phyloP scores from a whole-genome alignment of 495 filamentous ascomycete species.

The Aspergillus avenaceus region DNA sequence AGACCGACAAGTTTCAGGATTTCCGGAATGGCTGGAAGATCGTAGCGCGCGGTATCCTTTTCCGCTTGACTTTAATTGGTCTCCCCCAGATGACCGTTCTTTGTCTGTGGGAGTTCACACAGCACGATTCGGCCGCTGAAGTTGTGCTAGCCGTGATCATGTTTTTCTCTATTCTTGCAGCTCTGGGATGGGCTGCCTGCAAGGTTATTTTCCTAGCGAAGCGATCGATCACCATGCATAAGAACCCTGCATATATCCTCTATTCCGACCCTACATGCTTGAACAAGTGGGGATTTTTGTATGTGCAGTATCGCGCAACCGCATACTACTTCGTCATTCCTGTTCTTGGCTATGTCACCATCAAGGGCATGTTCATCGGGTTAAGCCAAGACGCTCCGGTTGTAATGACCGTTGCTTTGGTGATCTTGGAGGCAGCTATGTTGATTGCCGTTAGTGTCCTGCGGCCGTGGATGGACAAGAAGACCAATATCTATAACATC shows the following conservation, averaged over 20 bases:
- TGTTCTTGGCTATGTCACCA: constrained; percentile 67
- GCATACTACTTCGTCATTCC: constrained; percentile 97
- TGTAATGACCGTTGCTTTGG: constrained; percentile 77
- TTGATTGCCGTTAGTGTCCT: constrained; percentile 76
- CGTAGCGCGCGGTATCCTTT: constrained; percentile 87
- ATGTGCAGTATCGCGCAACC: constrained; percentile 94
- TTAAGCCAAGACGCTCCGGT: constrained; percentile 70
- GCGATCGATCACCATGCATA: constrained; percentile 85
- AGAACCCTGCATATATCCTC: constrained; percentile 94
- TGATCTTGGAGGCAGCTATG: constrained; percentile 79
- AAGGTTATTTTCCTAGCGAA: constrained; percentile 89
- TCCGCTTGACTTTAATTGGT: constrained; percentile 84
- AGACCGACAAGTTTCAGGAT: constrained; percentile 83
- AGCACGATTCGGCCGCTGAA: constrained; percentile 79
- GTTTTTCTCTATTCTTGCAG: constrained; percentile 72
- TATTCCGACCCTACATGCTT: constrained; percentile 89
- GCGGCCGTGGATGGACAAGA: constrained; percentile 98
- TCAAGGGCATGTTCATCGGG: constrained; percentile 91
- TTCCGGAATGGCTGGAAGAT: constrained; percentile 90
- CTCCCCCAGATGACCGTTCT: constrained; percentile 90
- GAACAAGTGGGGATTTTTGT: constrained; percentile 99
- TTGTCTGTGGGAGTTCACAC: constrained; percentile 92
- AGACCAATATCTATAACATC: constrained; percentile 96
- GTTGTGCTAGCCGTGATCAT: constrained; percentile 87
- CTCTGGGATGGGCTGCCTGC: constrained; percentile 81